Base-by-base conservation (phyloP, 441 rosid genomes). In the Pelargonium cotyledonis region DNA sequence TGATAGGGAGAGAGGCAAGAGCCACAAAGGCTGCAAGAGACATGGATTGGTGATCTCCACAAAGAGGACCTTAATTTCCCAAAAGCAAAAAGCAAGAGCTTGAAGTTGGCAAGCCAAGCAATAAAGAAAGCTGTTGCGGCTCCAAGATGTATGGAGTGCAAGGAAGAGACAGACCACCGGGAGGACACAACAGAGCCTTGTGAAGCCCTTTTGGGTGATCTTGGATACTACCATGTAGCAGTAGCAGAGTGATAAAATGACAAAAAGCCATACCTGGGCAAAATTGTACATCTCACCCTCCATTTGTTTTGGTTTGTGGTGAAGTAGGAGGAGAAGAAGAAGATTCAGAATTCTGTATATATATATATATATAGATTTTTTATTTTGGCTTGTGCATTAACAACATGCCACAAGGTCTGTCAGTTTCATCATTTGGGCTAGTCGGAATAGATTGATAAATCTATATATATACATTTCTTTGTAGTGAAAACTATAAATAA, bases 1-100 rank as follows among this genome's bases (percentile, higher is more conserved):
- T 82, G 75, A 88, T 81, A 5, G 92, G 96, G 1, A 89, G 82
- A 65, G 80, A 81, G 53, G 95, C 81, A 2, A 82, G 12, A 69
- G 76, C 75, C 62, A 84, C 74, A 88, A 91, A 89, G 58, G 82
- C 86, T 80, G 61, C 18, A 51, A 88, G 78, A 6, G 70, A 73
- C 0, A 65, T 31, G 6, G 84, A 65, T 5, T 80, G 77, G 1
- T 11, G n/a, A n/a, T n/a, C 35, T 31, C 81, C 84, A 18, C 64
- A 80, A 1, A 88, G 71, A 38, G 89, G 96, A 46, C 85, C 83
- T 23, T 23, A n/a, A n/a, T 63, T 69, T 85, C 62, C 73, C 79
- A 18, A 16, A 58, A 58, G 63, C 63, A 21, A 47, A 47, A 14
- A 47, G 53, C 35, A 31, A 31, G 35, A 31, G 35, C 35, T 31